Evolutionary conservation across 768 basidiomycete genomes (phyloP), one percentile per base, ranked within the genome.

Genomic region (Amanita thiersii): DNA sequence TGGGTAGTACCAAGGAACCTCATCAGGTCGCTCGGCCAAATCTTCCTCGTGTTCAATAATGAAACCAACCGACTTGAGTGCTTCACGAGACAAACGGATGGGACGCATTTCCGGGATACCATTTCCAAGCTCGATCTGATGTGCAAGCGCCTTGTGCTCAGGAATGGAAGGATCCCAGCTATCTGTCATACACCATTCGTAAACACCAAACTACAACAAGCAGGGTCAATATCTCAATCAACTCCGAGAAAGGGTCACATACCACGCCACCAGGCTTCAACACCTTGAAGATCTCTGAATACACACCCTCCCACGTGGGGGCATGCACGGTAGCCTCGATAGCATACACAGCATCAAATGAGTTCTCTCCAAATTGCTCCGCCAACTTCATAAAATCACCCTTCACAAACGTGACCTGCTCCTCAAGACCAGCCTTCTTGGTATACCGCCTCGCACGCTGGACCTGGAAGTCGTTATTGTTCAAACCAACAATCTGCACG

Each of bases 131-230:
- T 97, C 93, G 47, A 97, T 84, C 47, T 75, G 76, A 66, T 97
- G 92, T 9, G 89, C 88, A 44, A 98, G 79, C 33, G 74, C 74
- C 66, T 92, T 93, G 74, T 98, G 94, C 40, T 73, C 63, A 12
- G 91, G 86, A 56, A 72, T 85, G 34, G 84, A 74, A 28, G 86
- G 75, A 62, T 97, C 86, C 88, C 93, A 93, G 2, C 63, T 58
- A 60, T 97, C 92, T 14, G 96, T 97, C 96, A 99, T 97, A 63
- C 81, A 83, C 94, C 94, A 99, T 60, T 98, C 96, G 63, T 98
- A 99, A 26, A 98, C 86, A 56, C 93, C 94, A 61, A 96, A 96
- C 86, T 93, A 47, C 29, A 38, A 28, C 32, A 23, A 35, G 46
- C 2, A 46, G n/a, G n/a, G n/a, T 50, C n/a, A 24, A n/a, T 38